Percentiles rank a stretch among this genome's conserved stretches.
Conservation (phyloP, 139 green algal genomes). For the Monoraphidium neglectum region DNA sequence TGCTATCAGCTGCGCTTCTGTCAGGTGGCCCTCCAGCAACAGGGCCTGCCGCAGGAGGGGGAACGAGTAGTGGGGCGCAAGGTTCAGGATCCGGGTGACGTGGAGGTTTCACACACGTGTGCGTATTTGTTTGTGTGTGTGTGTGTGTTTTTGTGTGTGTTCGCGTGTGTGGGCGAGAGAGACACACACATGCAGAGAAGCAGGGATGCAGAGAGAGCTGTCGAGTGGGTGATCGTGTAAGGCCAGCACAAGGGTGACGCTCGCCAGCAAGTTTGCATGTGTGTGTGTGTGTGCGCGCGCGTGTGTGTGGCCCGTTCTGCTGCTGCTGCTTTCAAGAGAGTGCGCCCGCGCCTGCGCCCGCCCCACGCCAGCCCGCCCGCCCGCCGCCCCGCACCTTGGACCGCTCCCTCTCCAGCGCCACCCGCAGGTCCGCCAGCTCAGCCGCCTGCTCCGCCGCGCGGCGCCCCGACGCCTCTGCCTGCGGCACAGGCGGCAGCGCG, state of each 20-base stretch:
- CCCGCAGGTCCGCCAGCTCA: neutral
- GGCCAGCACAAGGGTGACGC: neutral
- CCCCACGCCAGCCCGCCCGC: slow-evolving; percentile 5
- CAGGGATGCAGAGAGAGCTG: neutral
- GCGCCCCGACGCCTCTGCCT: neutral
- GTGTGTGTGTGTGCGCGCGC: neutral
- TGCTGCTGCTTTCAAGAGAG: neutral
- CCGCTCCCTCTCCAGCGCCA: slow-evolving; percentile 3
- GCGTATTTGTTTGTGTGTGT: too few species aligned
- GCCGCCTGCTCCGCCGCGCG: neutral
- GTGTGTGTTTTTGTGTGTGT: too few species aligned
- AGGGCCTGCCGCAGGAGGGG: neutral
- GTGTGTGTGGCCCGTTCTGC: neutral
- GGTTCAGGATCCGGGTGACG: neutral
- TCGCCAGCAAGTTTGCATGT: neutral
- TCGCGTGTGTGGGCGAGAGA: neutral
- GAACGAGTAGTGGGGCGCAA: neutral
- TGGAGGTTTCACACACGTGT: neutral
- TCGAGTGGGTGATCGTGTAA: neutral
- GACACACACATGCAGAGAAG: neutral
- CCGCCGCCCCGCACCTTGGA: slow-evolving; percentile 1
- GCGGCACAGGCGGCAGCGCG: neutral
- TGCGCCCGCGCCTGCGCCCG: slow-evolving; percentile 10
- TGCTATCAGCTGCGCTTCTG: slow-evolving; percentile 15
- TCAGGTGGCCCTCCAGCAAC: slow-evolving; percentile 14